These are phyloP conservation scores for Rhynchospora tenuis DNA, from an alignment of 176 grass and related monocot species.

Conservation along the genomic window DNA sequence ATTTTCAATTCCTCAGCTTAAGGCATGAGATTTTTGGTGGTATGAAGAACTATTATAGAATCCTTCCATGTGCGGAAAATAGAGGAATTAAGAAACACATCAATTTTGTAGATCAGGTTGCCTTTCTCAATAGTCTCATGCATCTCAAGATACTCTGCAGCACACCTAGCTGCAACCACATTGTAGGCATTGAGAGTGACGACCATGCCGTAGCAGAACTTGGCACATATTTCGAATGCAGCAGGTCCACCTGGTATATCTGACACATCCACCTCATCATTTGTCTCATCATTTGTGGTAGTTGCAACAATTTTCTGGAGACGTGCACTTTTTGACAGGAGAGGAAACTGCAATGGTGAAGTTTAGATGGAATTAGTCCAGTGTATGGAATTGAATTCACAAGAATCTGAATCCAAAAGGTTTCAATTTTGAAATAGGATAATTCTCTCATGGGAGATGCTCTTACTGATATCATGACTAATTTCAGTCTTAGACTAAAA, in stretches of 20 bases:
- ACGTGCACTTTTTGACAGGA: slow-evolving; percentile 85
- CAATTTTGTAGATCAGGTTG: slow-evolving; percentile 97
- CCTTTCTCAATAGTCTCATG: slow-evolving; percentile 86
- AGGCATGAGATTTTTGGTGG: slow-evolving; percentile 59
- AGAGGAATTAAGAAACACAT: slow-evolving; percentile 82
- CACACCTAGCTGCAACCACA: slow-evolving; percentile 71
- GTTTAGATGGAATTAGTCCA: neutral
- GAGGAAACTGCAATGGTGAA: slow-evolving; percentile 68
- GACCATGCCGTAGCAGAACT: slow-evolving; percentile 95
- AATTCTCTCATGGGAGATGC: neutral
- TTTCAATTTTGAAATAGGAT: neutral
- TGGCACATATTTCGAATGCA: slow-evolving; percentile 96
- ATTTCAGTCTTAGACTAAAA: neutral
- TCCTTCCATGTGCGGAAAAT: slow-evolving; percentile 94
- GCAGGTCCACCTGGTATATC: slow-evolving; percentile 89
- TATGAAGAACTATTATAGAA: slow-evolving; percentile 84
- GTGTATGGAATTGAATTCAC: too few relatives aligned
- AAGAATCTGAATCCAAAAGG: neutral
- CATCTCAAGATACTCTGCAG: slow-evolving; percentile 96
- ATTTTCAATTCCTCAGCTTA: slow-evolving; percentile 84
- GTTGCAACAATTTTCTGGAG: slow-evolving; percentile 77
- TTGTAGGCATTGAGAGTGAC: slow-evolving; percentile 96
- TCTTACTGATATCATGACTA: neutral
- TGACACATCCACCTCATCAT: slow-evolving; percentile 65
- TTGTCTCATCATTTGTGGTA: slow-evolving; percentile 48